These are phyloP conservation scores for Physaria fendleri DNA, from an alignment of 345 rosid species.

Conservation along the genomic window DNA sequence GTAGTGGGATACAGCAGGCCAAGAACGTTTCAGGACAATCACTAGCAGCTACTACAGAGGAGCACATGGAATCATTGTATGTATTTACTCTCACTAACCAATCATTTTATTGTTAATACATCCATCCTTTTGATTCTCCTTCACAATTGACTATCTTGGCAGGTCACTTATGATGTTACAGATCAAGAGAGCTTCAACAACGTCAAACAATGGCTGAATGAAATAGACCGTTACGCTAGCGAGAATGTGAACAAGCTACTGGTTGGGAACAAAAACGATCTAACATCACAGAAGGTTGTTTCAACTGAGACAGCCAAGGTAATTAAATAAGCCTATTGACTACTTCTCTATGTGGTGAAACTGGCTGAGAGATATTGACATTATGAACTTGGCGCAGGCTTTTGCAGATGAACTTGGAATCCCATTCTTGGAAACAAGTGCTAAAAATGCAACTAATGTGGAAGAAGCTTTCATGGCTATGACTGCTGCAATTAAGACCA, in stretches of 20 bases:
- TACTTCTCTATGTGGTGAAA: background rate
- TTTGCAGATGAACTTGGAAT: slow-evolving; percentile 78
- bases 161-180: slow-evolving; percentile 78
- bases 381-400: slow-evolving; percentile 38
- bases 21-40: slow-evolving; percentile 88
- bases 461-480: slow-evolving; percentile 84
- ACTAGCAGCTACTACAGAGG: slow-evolving; percentile 93
- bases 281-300: slow-evolving; percentile 65
- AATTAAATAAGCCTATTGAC: background rate
- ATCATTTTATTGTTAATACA: background rate
- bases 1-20: slow-evolving; percentile 97
- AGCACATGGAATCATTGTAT: slow-evolving; percentile 87
- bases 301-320: slow-evolving; percentile 70
- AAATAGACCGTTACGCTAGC: slow-evolving; percentile 71
- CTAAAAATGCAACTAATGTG: slow-evolving; percentile 62
- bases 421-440: slow-evolving; percentile 85
- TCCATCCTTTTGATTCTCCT: background rate
- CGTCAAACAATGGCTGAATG: slow-evolving; percentile 75
- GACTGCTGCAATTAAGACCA: slow-evolving; percentile 67
- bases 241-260: slow-evolving; percentile 77
- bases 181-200: slow-evolving; percentile 86
- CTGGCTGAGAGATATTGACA: background rate
- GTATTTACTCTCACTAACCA: slow-evolving; percentile 1
- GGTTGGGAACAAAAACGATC: slow-evolving; percentile 71
- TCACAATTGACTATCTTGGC: background rate